Base-by-base conservation (phyloP, 192 early-diverging fungal species). In the Kickxella alabastrina region DNA sequence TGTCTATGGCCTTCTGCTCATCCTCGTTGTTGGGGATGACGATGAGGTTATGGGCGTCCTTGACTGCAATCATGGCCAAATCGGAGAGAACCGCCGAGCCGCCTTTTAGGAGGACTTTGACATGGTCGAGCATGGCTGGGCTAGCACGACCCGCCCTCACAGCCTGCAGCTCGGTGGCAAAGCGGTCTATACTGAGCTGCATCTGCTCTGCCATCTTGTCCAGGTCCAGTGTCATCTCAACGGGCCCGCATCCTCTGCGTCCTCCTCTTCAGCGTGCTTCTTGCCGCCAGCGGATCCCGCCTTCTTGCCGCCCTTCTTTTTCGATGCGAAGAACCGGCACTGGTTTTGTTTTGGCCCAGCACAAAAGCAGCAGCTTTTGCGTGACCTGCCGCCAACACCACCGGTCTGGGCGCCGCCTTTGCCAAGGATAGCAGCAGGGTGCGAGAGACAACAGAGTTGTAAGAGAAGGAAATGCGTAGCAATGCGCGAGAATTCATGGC, bases 21-120 rank as follows among this genome's bases (percentile, higher is more conserved):
- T 87, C 87, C 27, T 79, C 62, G 47, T 88, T 85, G 54, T 87
- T 85, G 12, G 91, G 75, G 25, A 85, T 82, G 10, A 94, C 88
- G 49, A 92, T 57, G 39, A 94, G 69, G 14, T 83, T 87, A 47
- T 91, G 86, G 23, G 88, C 83, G 43, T 94, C 90, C 62, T 92
- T 89, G 58, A 92, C 79, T 14, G 84, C 77, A 5, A 94, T 77
- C 61, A 87, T 85, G 2, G 90, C 87, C 15, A 92, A 45, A 28
- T 85, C 83, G 1, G 79, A 63, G 18, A 94, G 59, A 12, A 73
- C 54, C 22, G 81, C 80, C 17, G 75, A 77, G 10, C 65, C 70
- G 21, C 64, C 57, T 37, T 85, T 78, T 31, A 87, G 59, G 35
- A 70, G 58, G 12, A 92, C 85, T 37, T 63, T 70, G 3, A 92